phyloP scores from a whole-genome alignment of 352 stramenopile species.

The Phytophthora agathidicida region DNA sequence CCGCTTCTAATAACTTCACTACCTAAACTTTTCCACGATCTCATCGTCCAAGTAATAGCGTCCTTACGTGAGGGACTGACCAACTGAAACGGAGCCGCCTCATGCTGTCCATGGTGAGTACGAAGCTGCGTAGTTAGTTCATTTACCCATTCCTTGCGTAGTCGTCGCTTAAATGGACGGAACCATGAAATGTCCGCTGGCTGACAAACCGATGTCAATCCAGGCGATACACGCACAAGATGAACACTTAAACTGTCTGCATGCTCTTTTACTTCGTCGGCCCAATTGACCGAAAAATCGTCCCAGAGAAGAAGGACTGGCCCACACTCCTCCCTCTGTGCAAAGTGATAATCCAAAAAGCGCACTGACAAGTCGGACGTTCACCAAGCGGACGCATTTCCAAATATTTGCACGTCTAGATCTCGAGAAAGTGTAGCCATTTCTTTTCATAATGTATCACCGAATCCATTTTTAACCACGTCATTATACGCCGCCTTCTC shows the following conservation, averaged over 20 bases:
- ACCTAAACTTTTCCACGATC: not conserved
- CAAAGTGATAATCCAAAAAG: constrained; percentile 11
- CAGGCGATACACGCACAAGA: not conserved
- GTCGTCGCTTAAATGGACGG: not conserved
- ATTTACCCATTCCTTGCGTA: too few species aligned
- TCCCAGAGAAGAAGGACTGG: not conserved
- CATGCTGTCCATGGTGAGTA: not conserved
- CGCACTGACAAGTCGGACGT: not conserved
- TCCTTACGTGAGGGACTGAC: not conserved
- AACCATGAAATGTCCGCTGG: constrained; percentile 1
- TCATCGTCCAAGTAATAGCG: not conserved
- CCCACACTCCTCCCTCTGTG: too few species aligned
- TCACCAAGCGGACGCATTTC: not conserved
- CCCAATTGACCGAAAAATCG: constrained; percentile 2
- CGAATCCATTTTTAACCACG: not conserved
- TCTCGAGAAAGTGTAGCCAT: not conserved
- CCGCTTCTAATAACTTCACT: not conserved
- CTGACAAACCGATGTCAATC: not conserved
- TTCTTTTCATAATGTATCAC: constrained; percentile 1
- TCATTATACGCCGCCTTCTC: not conserved
- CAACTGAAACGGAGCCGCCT: not conserved
- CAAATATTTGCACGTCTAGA: constrained; percentile 2
- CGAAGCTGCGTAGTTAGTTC: not conserved
- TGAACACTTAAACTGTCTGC: not conserved
- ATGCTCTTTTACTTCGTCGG: not conserved